Percentiles rank a stretch among this genome's conserved stretches.
Evolutionary conservation across 495 filamentous ascomycete species (phyloP).

Genomic region (Podospora comata): DNA sequence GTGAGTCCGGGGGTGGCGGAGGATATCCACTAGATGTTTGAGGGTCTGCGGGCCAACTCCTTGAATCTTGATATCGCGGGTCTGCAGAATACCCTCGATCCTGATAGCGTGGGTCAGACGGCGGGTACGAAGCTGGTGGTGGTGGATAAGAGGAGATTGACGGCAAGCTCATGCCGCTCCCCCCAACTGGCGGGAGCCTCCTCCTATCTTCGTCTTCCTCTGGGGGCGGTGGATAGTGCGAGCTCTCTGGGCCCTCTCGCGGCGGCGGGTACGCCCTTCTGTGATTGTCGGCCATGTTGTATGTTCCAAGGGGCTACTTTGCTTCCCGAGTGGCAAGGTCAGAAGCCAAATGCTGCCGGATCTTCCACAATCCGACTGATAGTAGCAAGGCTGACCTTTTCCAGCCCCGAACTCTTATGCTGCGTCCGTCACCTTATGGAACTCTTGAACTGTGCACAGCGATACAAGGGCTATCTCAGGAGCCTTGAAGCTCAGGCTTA

Average conservation of each 20-base stretch:
- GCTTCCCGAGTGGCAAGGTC: background rate
- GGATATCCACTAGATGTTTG: conserved; percentile 4
- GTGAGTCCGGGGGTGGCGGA: conserved; percentile 18
- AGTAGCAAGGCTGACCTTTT: background rate
- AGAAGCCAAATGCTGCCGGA: background rate
- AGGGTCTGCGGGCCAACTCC: conserved; percentile 15
- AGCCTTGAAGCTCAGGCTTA: background rate
- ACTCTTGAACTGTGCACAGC: background rate
- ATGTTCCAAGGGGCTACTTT: background rate
- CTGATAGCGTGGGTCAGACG: conserved; percentile 18
- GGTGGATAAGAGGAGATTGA: conserved; percentile 26
- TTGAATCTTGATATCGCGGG: conserved; percentile 28
- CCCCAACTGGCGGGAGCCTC: conserved; percentile 33
- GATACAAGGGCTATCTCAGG: background rate
- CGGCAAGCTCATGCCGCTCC: conserved; percentile 36
- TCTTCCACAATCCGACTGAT: background rate
- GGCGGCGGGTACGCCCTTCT: conserved; percentile 36
- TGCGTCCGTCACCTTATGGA: background rate
- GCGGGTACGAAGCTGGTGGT: conserved; percentile 12
- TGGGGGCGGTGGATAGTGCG: conserved; percentile 48
- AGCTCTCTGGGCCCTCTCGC: conserved; percentile 38
- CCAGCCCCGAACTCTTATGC: background rate
- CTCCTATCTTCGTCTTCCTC: conserved; percentile 45
- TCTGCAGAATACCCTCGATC: conserved; percentile 18
- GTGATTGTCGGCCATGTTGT: conserved; percentile 46